phyloP scores from a whole-genome alignment of 306 rosid genomes.

The Ziziphus jujuba region DNA sequence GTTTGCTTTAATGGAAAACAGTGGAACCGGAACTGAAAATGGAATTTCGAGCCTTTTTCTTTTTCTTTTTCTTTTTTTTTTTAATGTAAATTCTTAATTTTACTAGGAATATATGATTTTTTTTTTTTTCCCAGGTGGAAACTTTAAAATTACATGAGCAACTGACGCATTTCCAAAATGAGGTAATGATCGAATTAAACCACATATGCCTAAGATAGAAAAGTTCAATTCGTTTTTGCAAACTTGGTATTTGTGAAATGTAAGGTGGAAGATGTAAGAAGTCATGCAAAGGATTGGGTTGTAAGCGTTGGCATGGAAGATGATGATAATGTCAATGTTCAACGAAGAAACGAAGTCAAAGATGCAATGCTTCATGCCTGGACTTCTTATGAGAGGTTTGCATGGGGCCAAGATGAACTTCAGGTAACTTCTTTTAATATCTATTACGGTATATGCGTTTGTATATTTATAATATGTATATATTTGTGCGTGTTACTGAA shows the following conservation, averaged over 20 bases:
- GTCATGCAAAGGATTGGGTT: conserved; percentile 10
- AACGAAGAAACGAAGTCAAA: conserved; percentile 47
- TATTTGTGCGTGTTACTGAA: no score
- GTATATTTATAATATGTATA: no score
- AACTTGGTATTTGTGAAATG: conserved; percentile 4
- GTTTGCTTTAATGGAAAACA: neutral
- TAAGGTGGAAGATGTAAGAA: conserved; percentile 38
- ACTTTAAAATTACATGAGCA: neutral
- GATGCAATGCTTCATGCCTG: conserved; percentile 62
- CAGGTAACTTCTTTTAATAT: conserved; percentile 33
- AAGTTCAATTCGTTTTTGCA: neutral
- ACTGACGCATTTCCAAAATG: neutral
- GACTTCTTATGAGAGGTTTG: conserved; percentile 61
- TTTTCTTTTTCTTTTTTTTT: no score
- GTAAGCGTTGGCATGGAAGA: conserved; percentile 15
- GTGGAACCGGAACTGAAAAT: no score
- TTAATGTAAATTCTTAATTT: no score
- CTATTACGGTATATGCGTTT: no score
- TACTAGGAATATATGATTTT: neutral
- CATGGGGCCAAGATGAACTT: conserved; percentile 73
- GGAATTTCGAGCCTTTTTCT: no score
- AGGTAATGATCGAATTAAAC: neutral
- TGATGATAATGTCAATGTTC: conserved; percentile 39
- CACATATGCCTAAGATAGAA: neutral
- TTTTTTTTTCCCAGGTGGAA: neutral